Percentiles rank a stretch among this genome's conserved stretches.
Conservation (phyloP, 345 rosid species). For the Eutrema yunnanense region DNA sequence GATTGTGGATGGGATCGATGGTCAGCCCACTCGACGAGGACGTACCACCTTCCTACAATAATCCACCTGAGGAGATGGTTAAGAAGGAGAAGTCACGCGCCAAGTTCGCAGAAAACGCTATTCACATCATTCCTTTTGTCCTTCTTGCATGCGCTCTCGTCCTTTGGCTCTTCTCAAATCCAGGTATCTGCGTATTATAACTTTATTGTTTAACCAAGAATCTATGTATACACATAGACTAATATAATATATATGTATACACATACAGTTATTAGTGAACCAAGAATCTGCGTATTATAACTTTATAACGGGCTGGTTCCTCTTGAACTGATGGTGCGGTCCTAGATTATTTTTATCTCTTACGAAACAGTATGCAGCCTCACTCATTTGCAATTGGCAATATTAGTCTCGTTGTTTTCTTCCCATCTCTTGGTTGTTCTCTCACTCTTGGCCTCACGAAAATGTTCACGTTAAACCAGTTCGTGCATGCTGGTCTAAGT, state of each 20-base stretch:
- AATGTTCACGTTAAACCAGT: background rate
- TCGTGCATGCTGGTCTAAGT: no score
- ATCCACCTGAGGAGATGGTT: constrained; percentile 37
- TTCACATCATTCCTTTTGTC: constrained; percentile 75
- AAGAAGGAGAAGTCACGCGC: constrained; percentile 59
- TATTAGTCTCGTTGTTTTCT: no score
- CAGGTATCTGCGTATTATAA: no score
- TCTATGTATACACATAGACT: no score
- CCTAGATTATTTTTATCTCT: background rate
- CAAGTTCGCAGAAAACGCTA: constrained; percentile 71
- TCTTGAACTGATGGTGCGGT: background rate
- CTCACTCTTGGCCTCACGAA: background rate
- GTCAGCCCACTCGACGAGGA: constrained; percentile 20
- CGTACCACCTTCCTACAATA: constrained; percentile 41
- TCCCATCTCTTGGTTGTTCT: no score
- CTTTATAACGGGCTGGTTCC: background rate
- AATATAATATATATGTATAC: background rate
- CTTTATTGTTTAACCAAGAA: no score
- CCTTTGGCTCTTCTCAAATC: constrained; percentile 81
- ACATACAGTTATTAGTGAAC: background rate
- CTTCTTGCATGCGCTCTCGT: constrained; percentile 66
- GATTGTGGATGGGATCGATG: constrained; percentile 25
- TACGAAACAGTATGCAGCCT: background rate
- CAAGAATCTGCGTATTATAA: background rate
- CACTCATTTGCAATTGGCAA: background rate